phyloP scores from a whole-genome alignment of 257 asterid genomes.

The Solanum raphanifolium region DNA sequence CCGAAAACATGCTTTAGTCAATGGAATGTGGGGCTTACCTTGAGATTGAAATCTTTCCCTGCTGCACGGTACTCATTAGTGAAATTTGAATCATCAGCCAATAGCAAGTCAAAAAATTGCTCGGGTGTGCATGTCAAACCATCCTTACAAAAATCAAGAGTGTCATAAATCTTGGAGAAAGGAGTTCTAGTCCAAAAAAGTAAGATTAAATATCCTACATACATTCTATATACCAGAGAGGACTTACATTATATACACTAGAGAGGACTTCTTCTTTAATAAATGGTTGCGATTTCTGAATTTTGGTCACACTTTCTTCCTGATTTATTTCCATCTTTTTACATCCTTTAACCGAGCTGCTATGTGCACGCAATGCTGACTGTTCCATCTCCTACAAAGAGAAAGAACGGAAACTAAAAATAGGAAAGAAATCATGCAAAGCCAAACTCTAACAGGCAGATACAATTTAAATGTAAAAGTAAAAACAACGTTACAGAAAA shows the following conservation, averaged over 20 bases:
- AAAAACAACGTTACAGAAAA: neutral
- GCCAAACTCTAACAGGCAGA: neutral
- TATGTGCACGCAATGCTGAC: conserved; percentile 71
- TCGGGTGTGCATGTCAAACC: conserved; percentile 76
- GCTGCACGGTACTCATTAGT: conserved; percentile 58
- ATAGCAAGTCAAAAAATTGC: conserved; percentile 59
- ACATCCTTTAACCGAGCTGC: conserved; percentile 42
- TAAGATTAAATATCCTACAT: conserved; percentile 4
- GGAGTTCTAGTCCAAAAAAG: neutral
- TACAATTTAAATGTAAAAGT: neutral
- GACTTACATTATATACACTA: conserved; percentile 56
- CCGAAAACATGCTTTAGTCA: conserved; percentile 17
- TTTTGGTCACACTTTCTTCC: conserved; percentile 32
- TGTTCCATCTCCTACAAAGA: conserved; percentile 56
- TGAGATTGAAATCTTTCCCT: conserved; percentile 70
- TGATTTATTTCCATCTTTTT: conserved; percentile 28
- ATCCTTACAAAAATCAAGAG: conserved; percentile 43
- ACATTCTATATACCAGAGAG: conserved; percentile 51
- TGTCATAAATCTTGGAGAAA: neutral
- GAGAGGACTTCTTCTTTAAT: conserved; percentile 77
- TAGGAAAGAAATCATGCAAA: neutral
- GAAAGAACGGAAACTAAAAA: conserved; percentile 1
- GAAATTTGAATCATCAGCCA: conserved; percentile 76
- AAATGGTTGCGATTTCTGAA: conserved; percentile 51
- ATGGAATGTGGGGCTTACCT: conserved; percentile 39